Percentiles rank a stretch among this genome's conserved stretches.
Conservation (phyloP, 768 basidiomycete genomes). For the Termitomyces sp. region DNA sequence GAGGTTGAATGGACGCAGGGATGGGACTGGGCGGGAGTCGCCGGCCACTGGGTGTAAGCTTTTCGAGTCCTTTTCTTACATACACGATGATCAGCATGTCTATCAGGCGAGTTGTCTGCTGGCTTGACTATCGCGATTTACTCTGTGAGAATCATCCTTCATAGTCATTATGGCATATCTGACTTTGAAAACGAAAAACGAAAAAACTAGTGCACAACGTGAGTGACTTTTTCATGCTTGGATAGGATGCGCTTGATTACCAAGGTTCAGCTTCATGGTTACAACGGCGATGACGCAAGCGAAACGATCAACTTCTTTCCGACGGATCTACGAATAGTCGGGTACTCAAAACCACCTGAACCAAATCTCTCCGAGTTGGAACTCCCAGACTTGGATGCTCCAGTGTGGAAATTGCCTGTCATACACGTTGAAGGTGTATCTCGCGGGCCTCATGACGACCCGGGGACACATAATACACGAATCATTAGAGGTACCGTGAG, state of each 20-base stretch:
- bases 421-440: slow-evolving; percentile 47
- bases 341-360: slow-evolving; percentile 27
- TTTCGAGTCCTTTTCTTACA: not conserved
- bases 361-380: slow-evolving; percentile 19
- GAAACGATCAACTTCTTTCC: slow-evolving; percentile 53
- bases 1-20: slow-evolving; percentile 24
- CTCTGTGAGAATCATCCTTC: slow-evolving; percentile 32
- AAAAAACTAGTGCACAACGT: slow-evolving; percentile 39
- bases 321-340: slow-evolving; percentile 36
- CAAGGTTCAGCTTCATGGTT: slow-evolving; percentile 14
- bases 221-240: not conserved
- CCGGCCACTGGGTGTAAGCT: slow-evolving; percentile 49
- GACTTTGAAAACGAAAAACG: not conserved
- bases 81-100: not conserved
- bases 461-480: slow-evolving; percentile 25
- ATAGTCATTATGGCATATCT: no score
- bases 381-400: slow-evolving; percentile 11
- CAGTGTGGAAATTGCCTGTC: slow-evolving; percentile 36
- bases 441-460: slow-evolving; percentile 31
- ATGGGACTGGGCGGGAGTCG: slow-evolving; percentile 58
- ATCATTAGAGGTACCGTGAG: slow-evolving; percentile 37
- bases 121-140: slow-evolving; percentile 54
- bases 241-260: not conserved
- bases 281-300: slow-evolving; percentile 19
- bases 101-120: slow-evolving; percentile 48